Base-by-base conservation (phyloP, 192 early-diverging fungal species). In the Chytriomyces sp. region DNA sequence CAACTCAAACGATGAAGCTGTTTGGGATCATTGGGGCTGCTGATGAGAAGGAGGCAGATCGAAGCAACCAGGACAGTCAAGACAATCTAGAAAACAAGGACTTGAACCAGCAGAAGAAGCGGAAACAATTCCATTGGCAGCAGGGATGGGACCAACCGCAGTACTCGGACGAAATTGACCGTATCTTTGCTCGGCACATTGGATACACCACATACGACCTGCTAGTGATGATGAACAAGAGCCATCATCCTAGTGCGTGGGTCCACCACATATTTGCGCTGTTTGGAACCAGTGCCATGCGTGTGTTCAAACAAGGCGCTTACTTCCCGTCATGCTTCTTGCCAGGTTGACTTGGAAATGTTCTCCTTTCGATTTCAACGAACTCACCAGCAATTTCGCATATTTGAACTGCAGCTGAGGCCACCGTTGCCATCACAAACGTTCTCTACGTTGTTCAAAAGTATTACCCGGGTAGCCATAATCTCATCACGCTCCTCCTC, bases 231-330 rank as follows among this genome's bases (percentile, higher is more conserved):
- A 48, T 45, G 43, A 43, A 20, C 16, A 75, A 70, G 5, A 72
- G 67, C 6, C 46, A 75, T n/a, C 79, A 80, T 53, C 18, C 67
- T 35, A 50, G 64, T 24, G 75, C 76, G 18, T 83, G 82, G 82
- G 63, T 69, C 9, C 82, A 83, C 67, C 82, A 83, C 53, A 47
- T 83, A 18, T 73, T 83, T 69, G 78, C 76, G 5, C 7, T 80
- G 65, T 7, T 69, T 13, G 82, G 82, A 7, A 63, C 69, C 1
- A 24, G 18, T 11, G 49, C 69, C 20, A 78, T 77, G 60, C 78
- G 82, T 13, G 11, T 60, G 24, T 78, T 69, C 35, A 61, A 67
- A 11, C 13, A 18, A 6, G 78, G 67, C 23, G 46, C 45, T 7
- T 80, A 46, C 61, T 73, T 80, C 49, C 82, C 82, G 8, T 46